A percentile compares a stretch with the other conserved stretches of the same genome.
Conservation (phyloP, 805 yeast genomes). For the Huiozyma sinensis region DNA sequence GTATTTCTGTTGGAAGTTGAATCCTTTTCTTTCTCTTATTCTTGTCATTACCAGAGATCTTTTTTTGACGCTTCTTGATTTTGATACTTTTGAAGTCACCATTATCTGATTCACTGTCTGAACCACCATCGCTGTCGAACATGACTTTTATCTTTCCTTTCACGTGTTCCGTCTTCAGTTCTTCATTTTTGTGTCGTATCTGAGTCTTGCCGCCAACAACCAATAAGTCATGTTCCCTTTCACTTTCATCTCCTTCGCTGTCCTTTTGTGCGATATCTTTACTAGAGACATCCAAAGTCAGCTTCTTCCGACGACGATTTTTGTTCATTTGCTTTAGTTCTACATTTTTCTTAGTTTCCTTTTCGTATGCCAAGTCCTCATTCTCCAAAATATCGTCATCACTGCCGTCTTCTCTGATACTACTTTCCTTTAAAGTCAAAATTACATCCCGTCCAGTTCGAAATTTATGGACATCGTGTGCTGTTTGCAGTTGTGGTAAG, state of each 20-base stretch:
- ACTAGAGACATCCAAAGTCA: constrained; percentile 12
- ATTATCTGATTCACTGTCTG: constrained; percentile 15
- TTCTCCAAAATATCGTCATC: constrained; percentile 22
- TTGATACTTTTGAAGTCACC: constrained; percentile 31
- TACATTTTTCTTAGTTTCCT: constrained; percentile 24
- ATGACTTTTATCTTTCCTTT: constrained; percentile 17
- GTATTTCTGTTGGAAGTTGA: constrained; percentile 23
- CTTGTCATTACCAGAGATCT: constrained; percentile 15
- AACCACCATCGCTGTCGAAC: constrained; percentile 12
- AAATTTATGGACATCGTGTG: constrained; percentile 36
- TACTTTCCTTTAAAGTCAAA: constrained; percentile 43
- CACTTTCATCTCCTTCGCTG: constrained; percentile 8
- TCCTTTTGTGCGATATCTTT: constrained; percentile 15
- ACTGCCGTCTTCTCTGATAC: constrained; percentile 23
- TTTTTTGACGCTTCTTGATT: constrained; percentile 31
- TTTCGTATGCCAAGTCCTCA: constrained; percentile 17
- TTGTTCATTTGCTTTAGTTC: constrained; percentile 25
- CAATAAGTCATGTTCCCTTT: constrained; percentile 9
- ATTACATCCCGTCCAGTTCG: constrained; percentile 35
- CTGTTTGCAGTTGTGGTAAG: constrained; percentile 32
- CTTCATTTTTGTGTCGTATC: not conserved
- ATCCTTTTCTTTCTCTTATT: constrained; percentile 20
- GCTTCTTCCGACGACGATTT: constrained; percentile 25
- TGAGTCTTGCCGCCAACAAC: constrained; percentile 11
- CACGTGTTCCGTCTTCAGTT: not conserved